phyloP scores from a whole-genome alignment of 1,284 basidiomycete genomes.

The Sporisorium graminicola region DNA sequence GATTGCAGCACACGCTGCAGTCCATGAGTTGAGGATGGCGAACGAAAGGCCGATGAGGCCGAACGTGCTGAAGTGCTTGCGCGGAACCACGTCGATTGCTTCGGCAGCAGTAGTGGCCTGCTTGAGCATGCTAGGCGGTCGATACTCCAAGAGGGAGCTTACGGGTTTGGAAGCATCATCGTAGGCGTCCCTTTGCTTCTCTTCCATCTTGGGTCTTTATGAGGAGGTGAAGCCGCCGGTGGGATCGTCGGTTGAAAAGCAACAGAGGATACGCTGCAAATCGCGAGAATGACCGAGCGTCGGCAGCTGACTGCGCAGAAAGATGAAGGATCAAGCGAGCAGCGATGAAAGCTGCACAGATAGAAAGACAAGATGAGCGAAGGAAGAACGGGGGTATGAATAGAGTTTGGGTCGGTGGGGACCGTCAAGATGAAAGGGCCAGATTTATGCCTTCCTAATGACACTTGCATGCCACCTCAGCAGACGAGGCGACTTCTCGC shows the following conservation, averaged over 20 bases:
- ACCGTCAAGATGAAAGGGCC: background rate
- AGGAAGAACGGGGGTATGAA: background rate
- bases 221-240: background rate
- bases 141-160: constrained; percentile 15
- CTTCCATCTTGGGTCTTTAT: constrained; percentile 18
- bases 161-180: constrained; percentile 24
- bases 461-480: background rate
- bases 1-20: constrained; percentile 33
- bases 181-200: constrained; percentile 22
- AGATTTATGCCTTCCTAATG: too few species aligned
- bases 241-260: background rate
- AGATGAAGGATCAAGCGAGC: background rate
- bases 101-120: background rate
- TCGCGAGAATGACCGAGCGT: background rate
- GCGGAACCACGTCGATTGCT: constrained; percentile 6
- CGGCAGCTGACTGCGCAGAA: background rate
- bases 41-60: constrained; percentile 47
- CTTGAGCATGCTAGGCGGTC: constrained; percentile 5
- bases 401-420: background rate
- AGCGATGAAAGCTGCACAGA: background rate
- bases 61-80: constrained; percentile 45
- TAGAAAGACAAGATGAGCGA: background rate
- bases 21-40: constrained; percentile 52
- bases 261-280: background rate
- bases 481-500: background rate